phyloP scores from a whole-genome alignment of 2,329 filamentous ascomycete species.

The Fusarium austroafricanum region DNA sequence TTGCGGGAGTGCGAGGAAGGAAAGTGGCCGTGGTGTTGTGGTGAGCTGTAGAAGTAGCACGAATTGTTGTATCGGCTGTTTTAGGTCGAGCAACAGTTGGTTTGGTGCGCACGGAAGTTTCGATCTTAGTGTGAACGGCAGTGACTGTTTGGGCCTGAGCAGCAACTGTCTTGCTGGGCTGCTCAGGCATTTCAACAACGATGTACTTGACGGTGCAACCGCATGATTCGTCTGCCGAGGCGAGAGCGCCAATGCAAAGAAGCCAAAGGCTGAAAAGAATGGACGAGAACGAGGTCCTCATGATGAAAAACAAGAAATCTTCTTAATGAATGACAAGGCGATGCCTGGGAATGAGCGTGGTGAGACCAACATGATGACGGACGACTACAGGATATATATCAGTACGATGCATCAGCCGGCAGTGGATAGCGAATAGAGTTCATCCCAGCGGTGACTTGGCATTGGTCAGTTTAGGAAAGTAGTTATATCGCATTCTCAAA shows the following conservation, averaged over 20 bases:
- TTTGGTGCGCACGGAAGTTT: not conserved
- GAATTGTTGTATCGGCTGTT: conserved; percentile 4
- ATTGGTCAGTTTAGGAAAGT: conserved; percentile 3
- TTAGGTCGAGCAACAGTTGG: not conserved
- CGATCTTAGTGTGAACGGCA: not conserved
- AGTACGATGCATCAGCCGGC: not conserved
- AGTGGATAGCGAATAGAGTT: conserved; percentile 11
- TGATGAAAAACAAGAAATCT: not conserved
- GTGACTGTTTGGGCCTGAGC: not conserved
- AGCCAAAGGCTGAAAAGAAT: conserved; percentile 25
- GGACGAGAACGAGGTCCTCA: conserved; percentile 28
- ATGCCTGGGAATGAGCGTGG: not conserved
- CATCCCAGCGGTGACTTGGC: conserved; percentile 18
- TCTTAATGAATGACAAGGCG: conserved; percentile 16
- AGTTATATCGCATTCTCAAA: conserved; percentile 6
- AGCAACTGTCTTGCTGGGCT: not conserved
- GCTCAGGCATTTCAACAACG: conserved; percentile 12
- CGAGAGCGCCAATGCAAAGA: not conserved
- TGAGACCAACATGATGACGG: not conserved
- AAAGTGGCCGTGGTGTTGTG: conserved; percentile 18
- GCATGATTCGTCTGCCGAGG: conserved; percentile 12
- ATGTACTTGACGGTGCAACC: conserved; percentile 24
- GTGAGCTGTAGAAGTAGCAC: not conserved
- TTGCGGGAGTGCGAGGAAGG: conserved; percentile 6
- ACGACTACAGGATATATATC: conserved; percentile 7